phyloP scores from a whole-genome alignment of 768 basidiomycete genomes.

The Leccinellum rugosiceps region DNA sequence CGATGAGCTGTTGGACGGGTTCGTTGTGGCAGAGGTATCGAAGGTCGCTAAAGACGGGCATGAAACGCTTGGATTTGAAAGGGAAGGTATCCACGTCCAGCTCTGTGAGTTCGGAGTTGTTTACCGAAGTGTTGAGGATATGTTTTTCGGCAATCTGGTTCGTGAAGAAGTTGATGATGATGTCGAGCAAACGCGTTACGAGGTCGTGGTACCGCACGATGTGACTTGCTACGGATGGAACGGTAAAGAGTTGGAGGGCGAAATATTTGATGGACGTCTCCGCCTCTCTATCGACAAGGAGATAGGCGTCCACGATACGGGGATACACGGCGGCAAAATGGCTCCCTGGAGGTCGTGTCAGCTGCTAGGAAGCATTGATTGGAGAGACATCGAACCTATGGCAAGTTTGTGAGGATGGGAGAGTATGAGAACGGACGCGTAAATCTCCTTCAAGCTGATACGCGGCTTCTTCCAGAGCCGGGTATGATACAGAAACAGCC shows the following conservation, averaged over 20 bases:
- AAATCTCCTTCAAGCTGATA: constrained; percentile 77
- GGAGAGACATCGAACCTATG: constrained; percentile 50
- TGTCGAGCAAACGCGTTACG: constrained; percentile 70
- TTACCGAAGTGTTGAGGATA: constrained; percentile 39
- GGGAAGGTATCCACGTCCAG: constrained; percentile 83
- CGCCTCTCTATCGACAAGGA: constrained; percentile 89
- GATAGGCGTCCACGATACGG: constrained; percentile 84
- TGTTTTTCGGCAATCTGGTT: constrained; percentile 79
- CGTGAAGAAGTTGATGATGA: constrained; percentile 91
- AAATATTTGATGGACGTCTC: constrained; percentile 96
- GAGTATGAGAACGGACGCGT: constrained; percentile 68
- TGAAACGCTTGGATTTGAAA: constrained; percentile 94
- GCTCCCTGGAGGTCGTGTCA: constrained; percentile 49
- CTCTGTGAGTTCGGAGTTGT: constrained; percentile 23
- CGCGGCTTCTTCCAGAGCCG: constrained; percentile 84
- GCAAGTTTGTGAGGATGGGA: constrained; percentile 73
- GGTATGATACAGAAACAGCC: constrained; percentile 77
- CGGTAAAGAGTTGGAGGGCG: constrained; percentile 88
- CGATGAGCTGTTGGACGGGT: constrained; percentile 77
- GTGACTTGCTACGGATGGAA: constrained; percentile 78
- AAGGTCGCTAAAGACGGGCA: constrained; percentile 91
- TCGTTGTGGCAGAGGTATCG: constrained; percentile 80
- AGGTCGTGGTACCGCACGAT: constrained; percentile 73
- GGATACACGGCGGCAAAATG: constrained; percentile 86
- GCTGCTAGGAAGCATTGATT: background rate